phyloP scores from a whole-genome alignment of 2,329 filamentous ascomycete species.

The Volutella citrinella region DNA sequence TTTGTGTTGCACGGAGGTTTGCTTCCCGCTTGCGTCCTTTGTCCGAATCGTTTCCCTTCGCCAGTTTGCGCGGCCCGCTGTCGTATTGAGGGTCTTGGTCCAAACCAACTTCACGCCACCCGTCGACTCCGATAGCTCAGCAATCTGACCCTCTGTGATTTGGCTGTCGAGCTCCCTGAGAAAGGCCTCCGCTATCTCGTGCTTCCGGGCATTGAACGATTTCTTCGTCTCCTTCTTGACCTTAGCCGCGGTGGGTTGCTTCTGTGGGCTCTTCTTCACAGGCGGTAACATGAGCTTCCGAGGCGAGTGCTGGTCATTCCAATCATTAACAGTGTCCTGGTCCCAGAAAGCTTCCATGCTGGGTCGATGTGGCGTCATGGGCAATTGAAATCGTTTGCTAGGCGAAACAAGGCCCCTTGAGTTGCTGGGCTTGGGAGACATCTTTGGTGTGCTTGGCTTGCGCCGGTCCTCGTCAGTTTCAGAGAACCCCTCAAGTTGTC shows the following conservation, averaged over 20 bases:
- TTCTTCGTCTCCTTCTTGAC: conserved; percentile 45
- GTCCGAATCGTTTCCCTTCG: conserved; percentile 54
- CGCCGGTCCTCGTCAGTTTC: conserved; percentile 6
- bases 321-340: conserved; percentile 56
- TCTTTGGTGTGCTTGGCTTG: conserved; percentile 15
- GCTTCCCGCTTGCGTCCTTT: conserved; percentile 21
- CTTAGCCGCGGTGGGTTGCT: conserved; percentile 36
- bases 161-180: conserved; percentile 64
- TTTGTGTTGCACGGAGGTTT: conserved; percentile 32
- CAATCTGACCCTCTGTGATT: conserved; percentile 60
- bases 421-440: conserved; percentile 10
- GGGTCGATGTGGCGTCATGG: conserved; percentile 50
- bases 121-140: conserved; percentile 55
- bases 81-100: conserved; percentile 77
- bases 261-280: conserved; percentile 24
- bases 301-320: conserved; percentile 62
- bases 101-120: conserved; percentile 71
- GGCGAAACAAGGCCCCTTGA: conserved; percentile 28
- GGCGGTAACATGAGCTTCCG: conserved; percentile 36
- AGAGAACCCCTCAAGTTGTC: not conserved
- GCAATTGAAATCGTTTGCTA: conserved; percentile 39
- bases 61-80: conserved; percentile 75
- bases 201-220: conserved; percentile 60
- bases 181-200: conserved; percentile 61
- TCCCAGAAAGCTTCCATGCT: conserved; percentile 59